phyloP scores from a whole-genome alignment of 768 basidiomycete genomes.

The Mycena sanguinolenta region DNA sequence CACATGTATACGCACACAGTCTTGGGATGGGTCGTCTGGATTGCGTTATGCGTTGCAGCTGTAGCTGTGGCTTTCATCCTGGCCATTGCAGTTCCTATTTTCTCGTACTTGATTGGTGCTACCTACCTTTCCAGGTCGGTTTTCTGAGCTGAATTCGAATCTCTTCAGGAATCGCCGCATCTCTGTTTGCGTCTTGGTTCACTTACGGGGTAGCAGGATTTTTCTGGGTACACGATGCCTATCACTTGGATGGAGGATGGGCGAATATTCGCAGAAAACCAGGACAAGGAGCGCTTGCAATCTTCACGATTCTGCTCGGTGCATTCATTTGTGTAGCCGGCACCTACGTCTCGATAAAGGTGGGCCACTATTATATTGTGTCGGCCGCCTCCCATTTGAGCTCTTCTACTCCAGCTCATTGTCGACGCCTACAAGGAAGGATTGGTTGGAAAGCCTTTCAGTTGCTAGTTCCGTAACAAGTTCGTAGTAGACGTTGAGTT shows the following conservation, averaged over 20 bases:
- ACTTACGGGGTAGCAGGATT: conserved; percentile 68
- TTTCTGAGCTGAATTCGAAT: not conserved
- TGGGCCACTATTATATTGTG: conserved; percentile 36
- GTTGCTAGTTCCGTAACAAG: conserved; percentile 44
- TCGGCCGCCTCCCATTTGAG: too few species aligned
- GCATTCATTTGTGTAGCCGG: conserved; percentile 67
- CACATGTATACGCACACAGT: conserved; percentile 66
- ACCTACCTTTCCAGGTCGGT: not conserved
- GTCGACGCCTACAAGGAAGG: conserved; percentile 57
- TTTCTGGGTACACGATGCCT: conserved; percentile 67
- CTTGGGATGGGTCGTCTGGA: conserved; percentile 65
- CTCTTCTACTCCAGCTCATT: conserved; percentile 52
- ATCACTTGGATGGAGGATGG: conserved; percentile 55
- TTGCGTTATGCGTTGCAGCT: conserved; percentile 54
- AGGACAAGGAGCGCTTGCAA: conserved; percentile 50
- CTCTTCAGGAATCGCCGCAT: conserved; percentile 56
- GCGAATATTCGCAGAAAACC: conserved; percentile 49
- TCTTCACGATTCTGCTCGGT: conserved; percentile 61
- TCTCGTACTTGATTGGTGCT: conserved; percentile 61
- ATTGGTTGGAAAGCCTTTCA: conserved; percentile 62
- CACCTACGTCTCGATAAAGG: conserved; percentile 66
- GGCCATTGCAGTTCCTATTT: conserved; percentile 66
- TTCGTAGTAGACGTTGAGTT: too few species aligned
- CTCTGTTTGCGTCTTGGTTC: conserved; percentile 72
- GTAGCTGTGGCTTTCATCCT: conserved; percentile 60